A percentile compares a stretch with the other conserved stretches of the same genome.
These are phyloP conservation scores for Dryas alaskensis DNA, from an alignment of 306 rosid genomes.

Conservation along the genomic window DNA sequence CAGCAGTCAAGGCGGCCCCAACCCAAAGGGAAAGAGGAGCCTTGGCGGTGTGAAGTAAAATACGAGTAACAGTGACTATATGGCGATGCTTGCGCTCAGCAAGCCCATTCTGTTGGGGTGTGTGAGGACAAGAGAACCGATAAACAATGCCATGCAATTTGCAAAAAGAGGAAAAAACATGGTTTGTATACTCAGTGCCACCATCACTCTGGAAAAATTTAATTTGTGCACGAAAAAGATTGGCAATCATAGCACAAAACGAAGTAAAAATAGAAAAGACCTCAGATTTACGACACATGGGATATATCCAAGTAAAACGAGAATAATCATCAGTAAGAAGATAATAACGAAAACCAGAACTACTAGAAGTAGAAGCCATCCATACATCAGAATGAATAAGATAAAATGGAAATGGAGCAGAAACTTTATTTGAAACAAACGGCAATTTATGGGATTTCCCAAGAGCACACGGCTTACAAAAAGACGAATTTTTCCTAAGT, in stretches of 20 bases:
- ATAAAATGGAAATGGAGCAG: background rate
- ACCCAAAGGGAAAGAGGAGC: background rate
- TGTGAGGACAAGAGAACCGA: background rate
- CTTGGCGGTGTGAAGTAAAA: background rate
- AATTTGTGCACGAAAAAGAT: no score
- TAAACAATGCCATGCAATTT: background rate
- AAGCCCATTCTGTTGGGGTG: background rate
- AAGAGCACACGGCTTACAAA: background rate
- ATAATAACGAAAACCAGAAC: background rate
- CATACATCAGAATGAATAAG: background rate
- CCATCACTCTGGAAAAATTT: background rate
- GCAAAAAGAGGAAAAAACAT: background rate
- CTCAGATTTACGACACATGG: background rate
- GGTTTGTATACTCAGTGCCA: background rate
- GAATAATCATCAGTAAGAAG: background rate
- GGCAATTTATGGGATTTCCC: background rate
- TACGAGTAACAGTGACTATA: background rate
- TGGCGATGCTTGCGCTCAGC: background rate
- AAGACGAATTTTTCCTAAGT: no score
- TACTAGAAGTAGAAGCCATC: no score
- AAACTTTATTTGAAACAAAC: no score
- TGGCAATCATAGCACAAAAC: background rate
- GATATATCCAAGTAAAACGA: background rate
- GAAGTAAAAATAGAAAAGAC: background rate
- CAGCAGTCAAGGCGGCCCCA: background rate